A percentile compares a stretch with the other conserved stretches of the same genome.
phyloP scores from a whole-genome alignment of 106 monocot species.

The Dendrobium catenatum region DNA sequence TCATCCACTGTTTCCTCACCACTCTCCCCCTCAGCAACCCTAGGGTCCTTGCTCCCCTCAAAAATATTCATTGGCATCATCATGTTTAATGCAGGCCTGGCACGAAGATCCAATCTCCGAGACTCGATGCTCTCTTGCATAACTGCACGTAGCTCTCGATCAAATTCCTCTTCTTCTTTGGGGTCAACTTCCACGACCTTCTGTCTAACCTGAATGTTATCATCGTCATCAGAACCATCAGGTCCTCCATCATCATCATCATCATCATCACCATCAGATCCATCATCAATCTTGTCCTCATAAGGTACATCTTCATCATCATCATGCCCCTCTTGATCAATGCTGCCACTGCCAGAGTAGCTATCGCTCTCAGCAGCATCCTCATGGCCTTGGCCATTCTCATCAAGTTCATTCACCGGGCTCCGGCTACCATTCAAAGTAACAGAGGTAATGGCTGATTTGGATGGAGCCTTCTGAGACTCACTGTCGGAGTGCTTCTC shows the following conservation, averaged over 20 bases:
- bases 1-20: constrained; percentile 82
- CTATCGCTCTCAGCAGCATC: constrained; percentile 80
- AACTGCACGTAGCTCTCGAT: constrained; percentile 72
- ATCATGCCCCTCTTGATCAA: constrained; percentile 52
- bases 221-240: constrained; percentile 74
- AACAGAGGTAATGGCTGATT: background rate
- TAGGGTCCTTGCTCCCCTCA: constrained; percentile 69
- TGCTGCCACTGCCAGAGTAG: constrained; percentile 76
- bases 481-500: constrained; percentile 63
- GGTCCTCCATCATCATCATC: constrained; percentile 60
- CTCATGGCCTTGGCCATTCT: constrained; percentile 46
- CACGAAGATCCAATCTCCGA: constrained; percentile 67
- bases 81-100: constrained; percentile 79
- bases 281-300: constrained; percentile 68
- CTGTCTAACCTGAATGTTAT: constrained; percentile 62
- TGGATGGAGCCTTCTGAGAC: constrained; percentile 31
- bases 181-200: constrained; percentile 74
- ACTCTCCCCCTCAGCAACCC: constrained; percentile 61
- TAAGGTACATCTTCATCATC: constrained; percentile 62
- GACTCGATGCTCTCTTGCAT: constrained; percentile 95
- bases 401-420: constrained; percentile 35
- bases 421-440: constrained; percentile 33
- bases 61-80: constrained; percentile 90
- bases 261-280: constrained; percentile 64
- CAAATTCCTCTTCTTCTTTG: constrained; percentile 83